Conservation (phyloP, 2,329 filamentous ascomycete genomes). For the Claviceps fusiformis region DNA sequence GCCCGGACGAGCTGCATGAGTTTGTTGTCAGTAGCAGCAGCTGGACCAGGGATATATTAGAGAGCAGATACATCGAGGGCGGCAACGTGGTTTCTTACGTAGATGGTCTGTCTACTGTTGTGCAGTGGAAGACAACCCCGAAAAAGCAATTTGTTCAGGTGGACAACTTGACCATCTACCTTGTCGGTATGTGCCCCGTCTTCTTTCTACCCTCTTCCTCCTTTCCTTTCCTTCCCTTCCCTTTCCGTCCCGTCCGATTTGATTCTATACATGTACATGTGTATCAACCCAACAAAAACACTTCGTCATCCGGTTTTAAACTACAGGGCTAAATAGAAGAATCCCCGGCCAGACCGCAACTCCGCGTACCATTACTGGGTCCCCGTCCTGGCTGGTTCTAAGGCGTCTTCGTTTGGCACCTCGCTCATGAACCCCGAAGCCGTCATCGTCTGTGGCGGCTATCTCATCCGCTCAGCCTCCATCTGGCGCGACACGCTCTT, state of each 20-base stretch:
- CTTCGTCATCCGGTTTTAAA: background rate
- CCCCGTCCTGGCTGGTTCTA: slow-evolving; percentile 32
- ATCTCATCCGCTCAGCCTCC: slow-evolving; percentile 48
- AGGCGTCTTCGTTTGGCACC: slow-evolving; percentile 17
- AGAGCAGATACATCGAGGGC: slow-evolving; percentile 13
- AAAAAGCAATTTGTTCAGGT: slow-evolving; percentile 19
- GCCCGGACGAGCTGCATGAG: slow-evolving; percentile 48
- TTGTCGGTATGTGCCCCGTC: slow-evolving; percentile 16
- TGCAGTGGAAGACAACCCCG: slow-evolving; percentile 19
- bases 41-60: background rate
- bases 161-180: slow-evolving; percentile 28
- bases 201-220: background rate
- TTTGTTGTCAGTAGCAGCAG: slow-evolving; percentile 33
- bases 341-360: slow-evolving; percentile 37
- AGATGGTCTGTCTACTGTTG: slow-evolving; percentile 10
- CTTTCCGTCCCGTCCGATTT: background rate
- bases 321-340: background rate
- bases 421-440: slow-evolving; percentile 23
- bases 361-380: slow-evolving; percentile 59
- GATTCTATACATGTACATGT: background rate
- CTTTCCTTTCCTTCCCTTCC: background rate
- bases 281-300: background rate
- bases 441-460: slow-evolving; percentile 50
- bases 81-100: slow-evolving; percentile 14
- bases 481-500: slow-evolving; percentile 42